phyloP scores from a whole-genome alignment of 2,329 filamentous ascomycete species.

The Pestalotiopsis sp. region DNA sequence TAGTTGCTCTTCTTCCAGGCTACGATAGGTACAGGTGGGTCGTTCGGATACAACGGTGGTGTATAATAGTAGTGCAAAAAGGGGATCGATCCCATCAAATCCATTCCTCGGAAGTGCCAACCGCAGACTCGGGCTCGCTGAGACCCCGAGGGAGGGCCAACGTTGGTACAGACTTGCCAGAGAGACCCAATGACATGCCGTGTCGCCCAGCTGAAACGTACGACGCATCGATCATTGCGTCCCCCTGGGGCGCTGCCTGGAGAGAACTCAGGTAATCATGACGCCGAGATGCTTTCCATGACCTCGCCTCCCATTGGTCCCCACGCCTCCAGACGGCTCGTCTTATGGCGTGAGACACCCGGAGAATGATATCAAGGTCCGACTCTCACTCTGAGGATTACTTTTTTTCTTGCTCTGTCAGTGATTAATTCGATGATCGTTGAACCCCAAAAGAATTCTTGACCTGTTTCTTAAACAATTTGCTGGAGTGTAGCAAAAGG shows the following conservation, averaged over 20 bases:
- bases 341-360: not conserved
- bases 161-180: not conserved
- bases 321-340: not conserved
- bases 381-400: not conserved
- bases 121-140: constrained; percentile 6
- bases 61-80: not conserved
- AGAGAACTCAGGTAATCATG: constrained; percentile 6
- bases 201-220: constrained; percentile 8
- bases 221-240: constrained; percentile 1
- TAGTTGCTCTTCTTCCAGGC: not conserved
- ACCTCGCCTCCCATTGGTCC: not conserved
- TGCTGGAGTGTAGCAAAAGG: not conserved
- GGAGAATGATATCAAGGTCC: not conserved
- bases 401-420: not conserved
- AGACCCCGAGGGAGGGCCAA: constrained; percentile 8
- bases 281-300: constrained; percentile 6
- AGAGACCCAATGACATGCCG: constrained; percentile 7
- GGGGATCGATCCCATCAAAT: not conserved
- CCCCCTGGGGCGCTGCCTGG: not conserved
- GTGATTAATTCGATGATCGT: not conserved
- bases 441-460: not conserved
- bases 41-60: constrained; percentile 2
- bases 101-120: not conserved
- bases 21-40: constrained; percentile 9
- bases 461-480: not conserved